Base-by-base conservation (phyloP, 805 yeast species). In the Monosporozyma siamensis region DNA sequence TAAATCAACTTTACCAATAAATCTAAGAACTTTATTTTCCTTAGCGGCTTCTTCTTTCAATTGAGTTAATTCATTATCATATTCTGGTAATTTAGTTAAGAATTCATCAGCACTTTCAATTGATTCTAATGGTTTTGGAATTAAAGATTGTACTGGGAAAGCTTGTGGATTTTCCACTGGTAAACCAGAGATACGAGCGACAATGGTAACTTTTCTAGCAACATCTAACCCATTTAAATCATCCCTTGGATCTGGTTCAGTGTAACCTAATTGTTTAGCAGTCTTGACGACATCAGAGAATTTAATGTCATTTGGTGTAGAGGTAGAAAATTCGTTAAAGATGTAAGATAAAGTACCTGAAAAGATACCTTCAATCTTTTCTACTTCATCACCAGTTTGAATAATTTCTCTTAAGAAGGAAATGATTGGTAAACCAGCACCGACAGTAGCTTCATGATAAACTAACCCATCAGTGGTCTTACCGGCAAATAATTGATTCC, bases 221-320 rank as follows among this genome's bases (percentile, higher is more conserved):
- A 92, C 96, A 61, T 92, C 99, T 62, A 92, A 74, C 42, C 99
- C 99, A 65, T 90, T 92, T 65, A 92, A 77, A 63, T 92, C 99
- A 64, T 92, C 99, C 68, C 99, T 82, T 65, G 99, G 98, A 65
- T 92, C 99, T 39, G 99, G 99, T 68, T 92, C 98, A 34, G 97
- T 90, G 75, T 87, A 92, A 40, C 99, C 99, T 51, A 87, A 71
- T 41, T 79, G 67, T 68, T 90, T 90, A 41, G 99, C 98, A 38
- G 79, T 78, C 49, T 75, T 71, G 45, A 92, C 97, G 40, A 92
- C 80, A 43, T 88, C 95, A 21, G 97, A 87, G 64, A 89, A 92
- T 61, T 82, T 84, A 46, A 77, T 74, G 40, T 74, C 70, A 38
- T 74, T 69, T 37, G 80, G 68, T 47, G 69, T 71, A 42, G 78